Evolutionary conservation across 169 alveolate genomes (phyloP).

Genomic region (Plasmodium vivax): DNA sequence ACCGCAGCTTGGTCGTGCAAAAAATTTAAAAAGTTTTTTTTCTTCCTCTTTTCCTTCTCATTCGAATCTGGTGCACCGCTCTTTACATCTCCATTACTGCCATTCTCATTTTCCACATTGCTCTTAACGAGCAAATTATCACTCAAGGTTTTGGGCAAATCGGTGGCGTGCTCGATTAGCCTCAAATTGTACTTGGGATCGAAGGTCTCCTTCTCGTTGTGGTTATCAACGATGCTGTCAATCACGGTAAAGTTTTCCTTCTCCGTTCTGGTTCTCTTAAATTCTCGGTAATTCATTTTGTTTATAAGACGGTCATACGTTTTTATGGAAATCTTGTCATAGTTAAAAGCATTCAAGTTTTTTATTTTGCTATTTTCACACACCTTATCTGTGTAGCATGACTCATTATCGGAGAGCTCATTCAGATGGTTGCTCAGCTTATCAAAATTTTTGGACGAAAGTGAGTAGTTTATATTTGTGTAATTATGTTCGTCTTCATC

Average conservation of each 20-base stretch:
- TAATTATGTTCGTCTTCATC: slow-evolving; percentile 55
- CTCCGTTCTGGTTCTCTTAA: slow-evolving; percentile 24
- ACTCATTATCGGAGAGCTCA: slow-evolving; percentile 57
- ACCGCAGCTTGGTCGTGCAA: neutral
- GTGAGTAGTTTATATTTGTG: slow-evolving; percentile 9
- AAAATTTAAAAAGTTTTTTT: neutral
- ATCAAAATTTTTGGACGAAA: slow-evolving; percentile 40
- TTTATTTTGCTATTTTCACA: slow-evolving; percentile 6
- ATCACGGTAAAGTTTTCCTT: slow-evolving; percentile 52
- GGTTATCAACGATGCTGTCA: slow-evolving; percentile 48
- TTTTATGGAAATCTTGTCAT: slow-evolving; percentile 53
- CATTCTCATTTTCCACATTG: neutral
- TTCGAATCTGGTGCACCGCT: neutral
- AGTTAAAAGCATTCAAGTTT: slow-evolving; percentile 63
- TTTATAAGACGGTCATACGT: slow-evolving; percentile 54
- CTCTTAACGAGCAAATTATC: slow-evolving; percentile 31
- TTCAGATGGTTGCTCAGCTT: slow-evolving; percentile 17
- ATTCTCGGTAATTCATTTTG: slow-evolving; percentile 71
- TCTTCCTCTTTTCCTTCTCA: neutral
- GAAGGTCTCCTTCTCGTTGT: slow-evolving; percentile 30
- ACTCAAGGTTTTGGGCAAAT: slow-evolving; percentile 65
- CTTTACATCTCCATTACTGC: neutral
- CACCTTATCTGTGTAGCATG: slow-evolving; percentile 36
- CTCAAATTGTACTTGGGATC: slow-evolving; percentile 79
- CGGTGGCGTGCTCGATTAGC: slow-evolving; percentile 79